Evolutionary conservation across 495 filamentous ascomycete genomes (phyloP), one percentile per base, ranked within the genome.

Genomic region (Oidiodendron maius): DNA sequence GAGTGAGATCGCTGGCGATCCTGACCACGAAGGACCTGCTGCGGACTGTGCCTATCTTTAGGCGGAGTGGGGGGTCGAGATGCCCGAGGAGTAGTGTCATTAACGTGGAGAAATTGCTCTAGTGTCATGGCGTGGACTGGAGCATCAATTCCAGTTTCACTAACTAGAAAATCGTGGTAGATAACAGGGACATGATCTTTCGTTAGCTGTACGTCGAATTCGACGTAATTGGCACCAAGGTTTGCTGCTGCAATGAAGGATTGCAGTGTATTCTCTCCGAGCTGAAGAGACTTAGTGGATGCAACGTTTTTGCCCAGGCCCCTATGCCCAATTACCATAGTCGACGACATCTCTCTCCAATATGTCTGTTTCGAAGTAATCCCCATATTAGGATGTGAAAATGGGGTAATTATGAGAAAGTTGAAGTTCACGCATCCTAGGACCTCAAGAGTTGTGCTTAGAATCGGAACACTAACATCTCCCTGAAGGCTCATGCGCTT

Each of bases 181-280:
- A 99, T 95, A 57, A 99, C 91, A 15, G 94, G 94, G 6, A 99
- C 89, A 64, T 93, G 91, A 61, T 99, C 94, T 60, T 99, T 99
- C 15, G 94, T 99, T 40, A 99, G 73, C 61, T 99, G 94, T 2
- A 99, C 93, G 61, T 98, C 93, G 59, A 85, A 89, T 64, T 96
- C 91, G 46, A 96, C 89, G 60, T 95, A 94, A 15, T 83, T 81
- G 1, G 91, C 91, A 3, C 93, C 94, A 21, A 97, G 70, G 51
- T 95, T 96, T 2, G 91, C 90, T 0, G 94, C 94, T 3, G 91
- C 85, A 59, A 97, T 95, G 67, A 99, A 96, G 0, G 94, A 97
- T 62, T 87, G 82, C 8, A 95, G 67, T 0, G 93, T 97, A 64
- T 98, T 98, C 66, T 98, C 94, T 40, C 94, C 94, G 1, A 99